A percentile compares a stretch with the other conserved stretches of the same genome.
phyloP scores from a whole-genome alignment of 73 alveolate species.

The Halteria grandinella region DNA sequence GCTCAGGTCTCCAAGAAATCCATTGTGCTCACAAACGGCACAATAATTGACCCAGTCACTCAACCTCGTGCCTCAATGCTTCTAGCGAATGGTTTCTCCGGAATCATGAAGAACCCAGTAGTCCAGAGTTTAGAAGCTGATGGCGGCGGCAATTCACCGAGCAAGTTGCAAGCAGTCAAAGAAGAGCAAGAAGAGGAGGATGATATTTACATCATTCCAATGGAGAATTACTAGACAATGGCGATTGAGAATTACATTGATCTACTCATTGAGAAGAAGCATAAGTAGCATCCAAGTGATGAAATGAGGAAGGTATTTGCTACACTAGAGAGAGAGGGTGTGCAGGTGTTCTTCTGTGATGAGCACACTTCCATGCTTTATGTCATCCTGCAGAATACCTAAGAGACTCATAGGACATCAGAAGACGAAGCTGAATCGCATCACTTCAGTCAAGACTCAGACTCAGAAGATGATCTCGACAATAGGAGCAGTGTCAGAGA shows the following conservation, averaged over 20 bases:
- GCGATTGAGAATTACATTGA: conserved; percentile 47
- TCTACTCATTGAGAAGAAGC: too few species aligned
- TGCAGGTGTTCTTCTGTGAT: conserved; percentile 42
- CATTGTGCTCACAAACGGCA: too few species aligned
- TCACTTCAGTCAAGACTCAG: conserved; percentile 4
- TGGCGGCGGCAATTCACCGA: too few species aligned
- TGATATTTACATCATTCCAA: conserved; percentile 25
- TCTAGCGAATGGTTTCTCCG: too few species aligned
- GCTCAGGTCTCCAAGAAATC: too few species aligned
- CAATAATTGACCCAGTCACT: too few species aligned
- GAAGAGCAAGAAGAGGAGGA: conserved; percentile 24
- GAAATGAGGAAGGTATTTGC: neutral
- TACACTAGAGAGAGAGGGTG: too few species aligned
- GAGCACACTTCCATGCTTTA: conserved; percentile 52
- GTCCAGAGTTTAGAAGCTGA: too few species aligned
- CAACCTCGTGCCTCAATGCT: too few species aligned
- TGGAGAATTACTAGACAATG: conserved; percentile 18
- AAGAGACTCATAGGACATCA: neutral
- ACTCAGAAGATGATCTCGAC: neutral
- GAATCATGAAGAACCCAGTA: too few species aligned
- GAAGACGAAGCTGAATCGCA: neutral
- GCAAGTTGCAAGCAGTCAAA: too few species aligned
- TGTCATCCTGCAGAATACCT: conserved; percentile 9
- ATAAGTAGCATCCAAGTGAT: too few species aligned
- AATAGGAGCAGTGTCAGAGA: neutral